phyloP scores from a whole-genome alignment of 2,329 filamentous ascomycete species.

The Purpureocillium takamizusanense region DNA sequence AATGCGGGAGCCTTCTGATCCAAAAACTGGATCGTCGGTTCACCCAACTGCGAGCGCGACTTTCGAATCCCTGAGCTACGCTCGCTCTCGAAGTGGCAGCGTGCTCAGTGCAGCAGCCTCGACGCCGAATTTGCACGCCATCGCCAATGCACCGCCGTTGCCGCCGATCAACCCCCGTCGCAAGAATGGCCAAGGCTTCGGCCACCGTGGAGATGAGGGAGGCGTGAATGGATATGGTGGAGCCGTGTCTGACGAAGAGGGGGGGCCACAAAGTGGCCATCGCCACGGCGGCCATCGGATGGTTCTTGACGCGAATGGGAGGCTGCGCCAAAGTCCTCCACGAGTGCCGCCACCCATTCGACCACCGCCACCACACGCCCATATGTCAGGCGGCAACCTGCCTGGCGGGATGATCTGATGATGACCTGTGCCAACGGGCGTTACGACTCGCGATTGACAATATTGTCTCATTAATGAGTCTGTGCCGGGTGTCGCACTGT shows the following conservation, averaged over 20 bases:
- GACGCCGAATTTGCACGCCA: slow-evolving; percentile 27
- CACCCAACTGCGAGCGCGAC: slow-evolving; percentile 34
- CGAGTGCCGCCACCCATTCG: slow-evolving; percentile 11
- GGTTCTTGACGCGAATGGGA: slow-evolving; percentile 28
- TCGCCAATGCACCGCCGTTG: slow-evolving; percentile 35
- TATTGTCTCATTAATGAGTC: too few relatives aligned
- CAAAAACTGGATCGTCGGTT: slow-evolving; percentile 36
- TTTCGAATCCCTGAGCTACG: slow-evolving; percentile 15
- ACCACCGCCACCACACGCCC: slow-evolving; percentile 16
- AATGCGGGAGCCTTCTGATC: slow-evolving; percentile 41
- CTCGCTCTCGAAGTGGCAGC: slow-evolving; percentile 27
- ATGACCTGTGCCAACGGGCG: too few relatives aligned
- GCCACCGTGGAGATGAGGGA: slow-evolving; percentile 25
- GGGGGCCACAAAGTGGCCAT: slow-evolving; percentile 17
- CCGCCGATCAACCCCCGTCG: slow-evolving; percentile 52
- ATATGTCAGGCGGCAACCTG: slow-evolving; percentile 19
- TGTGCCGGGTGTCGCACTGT: too few relatives aligned
- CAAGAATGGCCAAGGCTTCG: slow-evolving; percentile 30
- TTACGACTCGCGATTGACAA: too few relatives aligned
- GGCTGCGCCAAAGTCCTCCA: slow-evolving; percentile 17
- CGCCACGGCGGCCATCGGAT: slow-evolving; percentile 34
- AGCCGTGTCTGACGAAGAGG: slow-evolving; percentile 30
- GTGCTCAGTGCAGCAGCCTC: slow-evolving; percentile 21
- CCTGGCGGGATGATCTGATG: slow-evolving; percentile 38
- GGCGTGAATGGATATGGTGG: slow-evolving; percentile 3